These are phyloP conservation scores for Agrostemma githago DNA, from an alignment of 148 eudicot species.

Conservation along the genomic window DNA sequence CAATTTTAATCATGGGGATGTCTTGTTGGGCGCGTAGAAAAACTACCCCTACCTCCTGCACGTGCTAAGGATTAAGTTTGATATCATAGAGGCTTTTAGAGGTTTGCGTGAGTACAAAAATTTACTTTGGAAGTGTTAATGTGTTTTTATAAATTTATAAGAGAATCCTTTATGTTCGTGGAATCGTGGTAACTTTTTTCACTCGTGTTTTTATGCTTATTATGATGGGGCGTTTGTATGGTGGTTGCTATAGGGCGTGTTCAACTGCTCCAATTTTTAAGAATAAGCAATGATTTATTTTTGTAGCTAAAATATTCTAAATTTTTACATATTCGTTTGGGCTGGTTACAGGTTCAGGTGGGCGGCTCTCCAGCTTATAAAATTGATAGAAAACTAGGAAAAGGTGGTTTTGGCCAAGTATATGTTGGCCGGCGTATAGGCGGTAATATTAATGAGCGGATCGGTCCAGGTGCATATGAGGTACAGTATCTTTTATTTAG, in stretches of 20 bases:
- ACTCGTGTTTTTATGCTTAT: background rate
- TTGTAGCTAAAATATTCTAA: slow-evolving; percentile 2
- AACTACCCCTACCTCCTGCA: background rate
- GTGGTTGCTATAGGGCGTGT: background rate
- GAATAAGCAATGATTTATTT: background rate
- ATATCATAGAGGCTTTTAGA: slow-evolving; percentile 1
- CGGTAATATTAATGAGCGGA: slow-evolving; percentile 52
- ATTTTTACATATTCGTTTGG: background rate
- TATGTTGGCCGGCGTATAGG: slow-evolving; percentile 70
- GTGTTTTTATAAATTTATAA: background rate
- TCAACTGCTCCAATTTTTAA: background rate
- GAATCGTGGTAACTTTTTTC: background rate
- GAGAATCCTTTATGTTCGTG: background rate
- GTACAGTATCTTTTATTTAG: slow-evolving; percentile 25
- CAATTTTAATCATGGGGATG: background rate
- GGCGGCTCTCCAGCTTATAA: slow-evolving; percentile 68
- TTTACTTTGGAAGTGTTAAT: background rate
- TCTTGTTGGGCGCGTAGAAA: background rate
- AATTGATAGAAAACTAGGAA: slow-evolving; percentile 69
- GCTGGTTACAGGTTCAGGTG: slow-evolving; percentile 58
- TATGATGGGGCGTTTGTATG: background rate
- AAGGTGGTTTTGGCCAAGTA: slow-evolving; percentile 96
- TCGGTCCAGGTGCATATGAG: slow-evolving; percentile 75
- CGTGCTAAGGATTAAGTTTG: background rate
- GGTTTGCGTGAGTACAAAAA: background rate